A percentile compares a stretch with the other conserved stretches of the same genome.
phyloP scores from a whole-genome alignment of 176 grass and related monocot species.

The Olyra latifolia region DNA sequence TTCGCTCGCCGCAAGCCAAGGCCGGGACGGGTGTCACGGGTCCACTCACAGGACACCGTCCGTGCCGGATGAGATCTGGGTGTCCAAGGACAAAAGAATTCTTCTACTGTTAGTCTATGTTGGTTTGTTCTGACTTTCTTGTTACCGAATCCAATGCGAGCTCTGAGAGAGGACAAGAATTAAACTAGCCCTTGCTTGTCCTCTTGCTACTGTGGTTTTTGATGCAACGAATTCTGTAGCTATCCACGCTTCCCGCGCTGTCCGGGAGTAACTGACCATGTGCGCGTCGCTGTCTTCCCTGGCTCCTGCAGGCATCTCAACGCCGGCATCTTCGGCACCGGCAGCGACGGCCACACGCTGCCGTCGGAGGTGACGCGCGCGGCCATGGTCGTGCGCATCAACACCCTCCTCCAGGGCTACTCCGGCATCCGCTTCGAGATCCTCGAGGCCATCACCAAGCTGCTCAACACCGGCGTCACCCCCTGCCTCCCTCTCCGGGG shows the following conservation, averaged over 20 bases:
- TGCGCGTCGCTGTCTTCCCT: not conserved
- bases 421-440: conserved; percentile 90
- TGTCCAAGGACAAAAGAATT: not conserved
- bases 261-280: conserved; percentile 26
- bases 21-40: not conserved
- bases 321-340: conserved; percentile 73
- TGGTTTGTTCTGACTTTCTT: not conserved
- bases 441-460: conserved; percentile 69
- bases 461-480: conserved; percentile 67
- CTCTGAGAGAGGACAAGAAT: not conserved
- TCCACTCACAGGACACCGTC: not conserved
- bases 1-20: not conserved
- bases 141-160: not conserved
- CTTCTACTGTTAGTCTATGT: not conserved
- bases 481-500: conserved; percentile 80
- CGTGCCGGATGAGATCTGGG: not conserved
- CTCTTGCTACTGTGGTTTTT: not conserved
- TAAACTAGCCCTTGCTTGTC: not conserved
- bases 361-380: conserved; percentile 57
- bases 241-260: not conserved
- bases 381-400: conserved; percentile 84
- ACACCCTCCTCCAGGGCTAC: conserved; percentile 88
- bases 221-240: not conserved
- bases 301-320: conserved; percentile 59
- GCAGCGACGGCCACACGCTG: conserved; percentile 55